A percentile compares a stretch with the other conserved stretches of the same genome.
phyloP scores from a whole-genome alignment of 1,284 basidiomycete genomes.

The Malassezia furfur region DNA sequence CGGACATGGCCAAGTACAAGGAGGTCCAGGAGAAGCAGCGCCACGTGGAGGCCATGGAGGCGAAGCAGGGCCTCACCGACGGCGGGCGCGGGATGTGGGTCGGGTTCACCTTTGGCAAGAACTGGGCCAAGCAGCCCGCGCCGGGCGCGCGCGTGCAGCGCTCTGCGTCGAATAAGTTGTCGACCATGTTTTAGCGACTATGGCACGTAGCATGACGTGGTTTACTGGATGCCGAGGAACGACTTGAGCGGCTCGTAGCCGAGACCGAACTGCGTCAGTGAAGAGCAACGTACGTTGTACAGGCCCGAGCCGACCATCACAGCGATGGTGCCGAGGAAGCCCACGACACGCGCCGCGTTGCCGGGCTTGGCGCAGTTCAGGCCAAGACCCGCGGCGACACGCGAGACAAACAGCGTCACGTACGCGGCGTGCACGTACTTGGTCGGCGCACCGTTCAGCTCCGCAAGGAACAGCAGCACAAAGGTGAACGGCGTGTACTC shows the following conservation, averaged over 20 bases:
- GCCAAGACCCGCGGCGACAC: slow-evolving; percentile 37
- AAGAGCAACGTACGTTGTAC: slow-evolving; percentile 38
- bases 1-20: slow-evolving; percentile 85
- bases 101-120: slow-evolving; percentile 74
- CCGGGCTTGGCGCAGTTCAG: slow-evolving; percentile 19
- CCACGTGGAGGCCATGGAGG: slow-evolving; percentile 62
- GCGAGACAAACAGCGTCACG: slow-evolving; percentile 36
- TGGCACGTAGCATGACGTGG: background rate
- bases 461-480: slow-evolving; percentile 46
- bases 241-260: slow-evolving; percentile 47
- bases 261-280: slow-evolving; percentile 23
- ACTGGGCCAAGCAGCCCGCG: slow-evolving; percentile 27
- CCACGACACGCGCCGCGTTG: slow-evolving; percentile 25
- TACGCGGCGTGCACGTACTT: slow-evolving; percentile 43
- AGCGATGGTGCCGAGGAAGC: slow-evolving; percentile 26
- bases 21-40: slow-evolving; percentile 95
- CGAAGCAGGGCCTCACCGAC: slow-evolving; percentile 58
- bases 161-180: slow-evolving; percentile 1
- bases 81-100: slow-evolving; percentile 72
- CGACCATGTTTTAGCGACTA: slow-evolving; percentile 14
- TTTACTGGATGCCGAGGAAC: slow-evolving; percentile 45
- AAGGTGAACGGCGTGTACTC: slow-evolving; percentile 42
- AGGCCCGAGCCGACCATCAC: slow-evolving; percentile 35
- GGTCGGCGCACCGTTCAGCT: slow-evolving; percentile 48
- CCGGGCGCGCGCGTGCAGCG: background rate